phyloP scores from a whole-genome alignment of 441 rosid species.

The Viola pubescens region DNA sequence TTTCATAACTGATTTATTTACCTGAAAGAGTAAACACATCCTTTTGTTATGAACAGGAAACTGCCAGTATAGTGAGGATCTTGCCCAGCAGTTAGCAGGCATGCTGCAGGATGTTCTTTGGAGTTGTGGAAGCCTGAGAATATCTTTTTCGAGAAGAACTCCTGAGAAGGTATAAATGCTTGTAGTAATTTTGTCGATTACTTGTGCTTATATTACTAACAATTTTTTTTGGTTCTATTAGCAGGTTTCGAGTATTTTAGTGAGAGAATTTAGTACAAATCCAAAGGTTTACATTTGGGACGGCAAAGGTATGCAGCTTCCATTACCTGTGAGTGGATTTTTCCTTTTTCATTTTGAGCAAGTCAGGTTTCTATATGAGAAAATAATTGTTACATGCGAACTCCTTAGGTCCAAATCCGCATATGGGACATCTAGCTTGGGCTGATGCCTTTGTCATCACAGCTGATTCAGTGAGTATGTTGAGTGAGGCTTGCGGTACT shows the following conservation, averaged over 20 bases:
- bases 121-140: slow-evolving; percentile 77
- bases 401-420: slow-evolving; percentile 68
- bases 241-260: slow-evolving; percentile 52
- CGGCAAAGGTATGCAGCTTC: slow-evolving; percentile 53
- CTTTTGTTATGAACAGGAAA: slow-evolving; percentile 30
- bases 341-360: not conserved
- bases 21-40: not conserved
- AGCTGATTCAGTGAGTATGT: slow-evolving; percentile 92
- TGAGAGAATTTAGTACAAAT: slow-evolving; percentile 46
- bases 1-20: not conserved
- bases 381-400: slow-evolving; percentile 12
- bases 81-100: slow-evolving; percentile 53
- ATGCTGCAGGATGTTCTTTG: slow-evolving; percentile 47
- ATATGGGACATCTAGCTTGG: slow-evolving; percentile 89
- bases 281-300: slow-evolving; percentile 77
- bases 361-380: not conserved
- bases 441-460: slow-evolving; percentile 91
- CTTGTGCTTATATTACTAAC: slow-evolving; percentile 6
- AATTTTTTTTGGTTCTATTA: slow-evolving; percentile 6
- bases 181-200: slow-evolving; percentile 4
- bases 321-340: not conserved
- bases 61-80: slow-evolving; percentile 69
- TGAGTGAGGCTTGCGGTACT: slow-evolving; percentile 93
- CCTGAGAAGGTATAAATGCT: slow-evolving; percentile 50
- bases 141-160: slow-evolving; percentile 74